A percentile compares a stretch with the other conserved stretches of the same genome.
These are phyloP conservation scores for Talaromyces sp. DNA, from an alignment of 2,329 filamentous ascomycete species.

Conservation along the genomic window DNA sequence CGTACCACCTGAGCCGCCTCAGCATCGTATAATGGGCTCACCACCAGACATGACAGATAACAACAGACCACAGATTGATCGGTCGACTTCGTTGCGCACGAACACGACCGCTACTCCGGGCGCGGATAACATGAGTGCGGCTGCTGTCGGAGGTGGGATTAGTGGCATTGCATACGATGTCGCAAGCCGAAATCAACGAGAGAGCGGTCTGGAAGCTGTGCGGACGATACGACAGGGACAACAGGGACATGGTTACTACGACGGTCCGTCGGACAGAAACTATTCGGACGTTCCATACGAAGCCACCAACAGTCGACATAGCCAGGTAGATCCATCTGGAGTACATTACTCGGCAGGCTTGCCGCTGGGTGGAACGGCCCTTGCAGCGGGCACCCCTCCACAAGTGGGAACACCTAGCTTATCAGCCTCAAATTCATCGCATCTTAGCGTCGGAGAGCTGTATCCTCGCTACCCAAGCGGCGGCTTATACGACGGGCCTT, in stretches of 20 bases:
- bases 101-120: constrained; percentile 54
- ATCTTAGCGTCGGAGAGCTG: constrained; percentile 50
- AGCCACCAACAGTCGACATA: constrained; percentile 19
- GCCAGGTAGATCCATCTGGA: neutral
- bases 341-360: neutral
- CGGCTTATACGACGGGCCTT: constrained; percentile 60
- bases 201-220: constrained; percentile 63
- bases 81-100: constrained; percentile 33
- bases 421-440: constrained; percentile 36
- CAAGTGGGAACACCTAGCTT: constrained; percentile 30
- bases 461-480: constrained; percentile 30
- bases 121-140: constrained; percentile 63
- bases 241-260: constrained; percentile 8
- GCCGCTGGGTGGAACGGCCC: constrained; percentile 30
- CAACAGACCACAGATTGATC: constrained; percentile 19
- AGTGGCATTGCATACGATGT: constrained; percentile 64
- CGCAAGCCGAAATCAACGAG: constrained; percentile 61
- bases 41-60: neutral
- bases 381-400: constrained; percentile 33
- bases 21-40: constrained; percentile 15
- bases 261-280: constrained; percentile 6
- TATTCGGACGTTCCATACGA: constrained; percentile 38
- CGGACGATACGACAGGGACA: constrained; percentile 37
- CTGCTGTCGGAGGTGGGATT: constrained; percentile 61
- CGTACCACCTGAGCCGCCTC: constrained; percentile 20